Percentiles rank a stretch among this genome's conserved stretches.
Evolutionary conservation across 2,329 filamentous ascomycete genomes (phyloP).

Genomic region (Fusarium sp.): DNA sequence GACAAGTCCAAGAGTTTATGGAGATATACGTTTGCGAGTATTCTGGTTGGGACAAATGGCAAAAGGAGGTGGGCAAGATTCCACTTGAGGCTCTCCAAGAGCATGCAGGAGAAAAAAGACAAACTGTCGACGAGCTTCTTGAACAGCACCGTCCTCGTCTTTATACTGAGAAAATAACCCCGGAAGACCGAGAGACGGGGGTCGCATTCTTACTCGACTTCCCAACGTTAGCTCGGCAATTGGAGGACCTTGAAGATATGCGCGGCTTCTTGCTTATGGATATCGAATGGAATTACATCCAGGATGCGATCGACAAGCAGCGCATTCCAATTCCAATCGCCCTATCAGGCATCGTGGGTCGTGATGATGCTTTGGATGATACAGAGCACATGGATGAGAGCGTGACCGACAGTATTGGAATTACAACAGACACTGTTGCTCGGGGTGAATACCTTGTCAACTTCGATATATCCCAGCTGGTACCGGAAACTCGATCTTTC

Average conservation of each 20-base stretch:
- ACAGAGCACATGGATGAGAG: background rate
- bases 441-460: background rate
- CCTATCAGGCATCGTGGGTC: background rate
- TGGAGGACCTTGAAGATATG: constrained; percentile 27
- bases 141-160: constrained; percentile 38
- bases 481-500: background rate
- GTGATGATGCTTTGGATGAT: background rate
- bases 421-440: background rate
- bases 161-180: constrained; percentile 38
- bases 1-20: constrained; percentile 41
- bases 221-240: background rate
- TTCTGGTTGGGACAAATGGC: constrained; percentile 34
- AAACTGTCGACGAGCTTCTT: constrained; percentile 21
- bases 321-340: constrained; percentile 13
- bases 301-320: constrained; percentile 35
- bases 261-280: constrained; percentile 42
- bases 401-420: too few species aligned
- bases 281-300: constrained; percentile 42
- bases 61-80: constrained; percentile 25
- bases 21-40: constrained; percentile 37
- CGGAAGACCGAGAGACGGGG: constrained; percentile 29
- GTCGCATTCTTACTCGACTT: constrained; percentile 32
- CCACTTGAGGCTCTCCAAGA: constrained; percentile 16
- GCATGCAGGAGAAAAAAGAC: constrained; percentile 15
- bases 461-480: background rate